Base-by-base conservation (phyloP, 768 basidiomycete genomes). In the Crucibulum laeve region DNA sequence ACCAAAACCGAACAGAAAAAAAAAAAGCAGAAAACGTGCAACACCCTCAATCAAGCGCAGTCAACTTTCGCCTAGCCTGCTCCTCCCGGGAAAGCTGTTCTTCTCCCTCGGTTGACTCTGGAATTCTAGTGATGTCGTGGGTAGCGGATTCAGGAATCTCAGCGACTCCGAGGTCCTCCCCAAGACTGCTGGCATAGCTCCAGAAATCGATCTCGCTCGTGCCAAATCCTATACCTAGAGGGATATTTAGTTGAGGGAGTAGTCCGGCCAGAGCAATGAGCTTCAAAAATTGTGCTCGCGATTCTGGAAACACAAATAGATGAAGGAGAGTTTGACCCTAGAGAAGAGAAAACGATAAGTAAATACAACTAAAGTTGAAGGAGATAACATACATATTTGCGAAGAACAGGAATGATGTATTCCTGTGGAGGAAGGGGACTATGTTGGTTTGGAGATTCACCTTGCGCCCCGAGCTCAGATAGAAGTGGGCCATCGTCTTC, bases 221-320 rank as follows among this genome's bases (percentile, higher is more conserved):
- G n/a, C 64, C 60, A 36, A 61, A 60, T 11, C 60, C 49, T 15
- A 53, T 52, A 5, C 61, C 61, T 13, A 63, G 46, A 11, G 54
- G 56, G 2, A 62, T 43, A 40, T 67, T 62, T 30, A 72, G 44
- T 34, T 66, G 67, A 1, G 56, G 42, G 17, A 74, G 53, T 3
- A 84, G 50, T 4, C 73, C 76, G 1, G 72, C 75, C 5, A 58
- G 62, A 15, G 60, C 64, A 6, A 89, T 52, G 17, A 87, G 63
- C 39, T 71, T 62, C n/a, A 86, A 50, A 42, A 90, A 81, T 42
- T 75, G 70, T 2, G 76, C 80, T 3, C 88, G 77, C 10, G 89
- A 88, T 44, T 88, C 84, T 1, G 89, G 88, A 53, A 76, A 91
- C 32, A 87, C 63, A 53, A 89, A 87, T 1, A 71, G 62, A 11